Conservation (phyloP, 352 stramenopile genomes). For the Phytopythium boreale region DNA sequence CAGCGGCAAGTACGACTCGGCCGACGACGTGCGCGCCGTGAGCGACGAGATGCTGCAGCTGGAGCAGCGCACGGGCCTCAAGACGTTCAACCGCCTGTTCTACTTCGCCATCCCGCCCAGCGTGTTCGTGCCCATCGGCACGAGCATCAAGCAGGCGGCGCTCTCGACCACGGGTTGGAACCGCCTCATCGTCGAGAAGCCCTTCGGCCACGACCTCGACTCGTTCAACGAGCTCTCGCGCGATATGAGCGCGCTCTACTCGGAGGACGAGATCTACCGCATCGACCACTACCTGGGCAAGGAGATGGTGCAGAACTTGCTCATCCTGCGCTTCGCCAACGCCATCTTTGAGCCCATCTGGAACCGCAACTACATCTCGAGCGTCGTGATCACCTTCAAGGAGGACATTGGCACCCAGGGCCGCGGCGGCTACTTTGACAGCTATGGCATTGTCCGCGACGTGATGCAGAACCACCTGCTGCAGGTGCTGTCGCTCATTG, state of each 20-base stretch:
- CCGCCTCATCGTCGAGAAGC: constrained; percentile 97
- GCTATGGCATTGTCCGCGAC: constrained; percentile 98
- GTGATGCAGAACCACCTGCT: constrained; percentile 99
- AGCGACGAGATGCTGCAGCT: constrained; percentile 67
- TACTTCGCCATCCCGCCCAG: constrained; percentile 97
- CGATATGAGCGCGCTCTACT: constrained; percentile 83
- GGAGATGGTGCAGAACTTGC: constrained; percentile 98
- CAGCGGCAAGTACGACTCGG: constrained; percentile 78
- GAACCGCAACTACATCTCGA: constrained; percentile 96
- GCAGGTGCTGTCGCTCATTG: constrained; percentile 96
- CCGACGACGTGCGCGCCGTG: constrained; percentile 72
- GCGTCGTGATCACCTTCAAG: constrained; percentile 97
- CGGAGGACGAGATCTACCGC: constrained; percentile 92
- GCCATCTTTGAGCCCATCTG: constrained; percentile 96
- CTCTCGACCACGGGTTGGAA: constrained; percentile 92
- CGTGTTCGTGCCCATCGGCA: constrained; percentile 93
- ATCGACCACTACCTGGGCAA: constrained; percentile 98
- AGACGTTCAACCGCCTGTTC: constrained; percentile 85
- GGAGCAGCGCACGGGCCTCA: constrained; percentile 51
- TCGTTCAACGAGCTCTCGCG: constrained; percentile 90
- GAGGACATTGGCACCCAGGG: constrained; percentile 97
- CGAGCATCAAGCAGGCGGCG: constrained; percentile 90
- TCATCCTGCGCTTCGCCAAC: constrained; percentile 97
- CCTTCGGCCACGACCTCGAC: constrained; percentile 95
- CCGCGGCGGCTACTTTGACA: constrained; percentile 96